Evolutionary conservation across 768 basidiomycete genomes (phyloP), one percentile per base, ranked within the genome.

Genomic region (Lactarius hengduanensis): DNA sequence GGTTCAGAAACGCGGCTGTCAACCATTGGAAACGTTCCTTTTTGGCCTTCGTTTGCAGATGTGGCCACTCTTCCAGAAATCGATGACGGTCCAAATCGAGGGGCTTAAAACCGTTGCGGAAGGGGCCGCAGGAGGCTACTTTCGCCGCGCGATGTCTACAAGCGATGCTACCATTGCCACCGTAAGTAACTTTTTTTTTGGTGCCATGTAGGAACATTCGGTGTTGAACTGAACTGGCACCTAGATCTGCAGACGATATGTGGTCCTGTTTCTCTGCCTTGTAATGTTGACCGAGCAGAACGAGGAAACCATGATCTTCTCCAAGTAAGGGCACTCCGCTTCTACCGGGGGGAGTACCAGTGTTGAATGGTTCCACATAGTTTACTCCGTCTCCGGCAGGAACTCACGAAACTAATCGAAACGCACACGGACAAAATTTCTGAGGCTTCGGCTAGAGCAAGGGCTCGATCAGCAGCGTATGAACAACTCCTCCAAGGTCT

Each of bases 231-330:
- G 13, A 38, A 11, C 11, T 38, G 38, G 36, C 50, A 26, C 45
- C 18, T 45, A 83, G 90, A 85, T 95, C 16, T 91, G 90, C 74
- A 82, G 81, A 59, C 85, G 87, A 64, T 99, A 98, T 75, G 81
- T 89, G 16, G 79, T 80, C 18, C 74, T 97, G 72, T 98, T 98
- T 80, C 89, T 87, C 66, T 86, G 90, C 2, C 86, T 95, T 69
- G 86, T 96, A 26, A 84, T 86, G 34, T 78, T 99, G 69, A 92
- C 91, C 3, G 84, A 84, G 45, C 89, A 91, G 67, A 89, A 87
- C 50, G 94, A 97, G 70, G 96, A 97, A 74, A 92, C 92, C 10
- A 97, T 98, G 95, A 91, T 98, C 57, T 97, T 97, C 73, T 86
- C 90, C 28, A 95, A 95, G 96, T 96, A 73, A 70, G 87, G 50